These are phyloP conservation scores for Colletotrichum orbiculare DNA, from an alignment of 2,329 filamentous ascomycete genomes.

Conservation along the genomic window DNA sequence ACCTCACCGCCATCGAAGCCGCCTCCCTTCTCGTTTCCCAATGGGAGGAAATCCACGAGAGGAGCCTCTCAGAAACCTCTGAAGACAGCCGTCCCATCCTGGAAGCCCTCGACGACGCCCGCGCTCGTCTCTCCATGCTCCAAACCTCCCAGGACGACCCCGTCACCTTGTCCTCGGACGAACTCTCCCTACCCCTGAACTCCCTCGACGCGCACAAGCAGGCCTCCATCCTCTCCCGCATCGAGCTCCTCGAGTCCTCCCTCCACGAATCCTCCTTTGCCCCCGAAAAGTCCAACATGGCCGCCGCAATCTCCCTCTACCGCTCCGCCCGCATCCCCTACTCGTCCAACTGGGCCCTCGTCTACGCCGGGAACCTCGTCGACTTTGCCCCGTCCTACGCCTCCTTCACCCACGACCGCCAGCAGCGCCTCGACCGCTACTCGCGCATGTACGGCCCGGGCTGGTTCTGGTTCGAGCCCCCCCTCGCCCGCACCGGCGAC, in stretches of 20 bases:
- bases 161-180: neutral
- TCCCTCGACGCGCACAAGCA: slow-evolving; percentile 28
- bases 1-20: slow-evolving; percentile 49
- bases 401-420: slow-evolving; percentile 52
- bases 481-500: slow-evolving; percentile 43
- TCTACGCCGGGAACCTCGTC: slow-evolving; percentile 56
- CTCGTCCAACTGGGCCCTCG: slow-evolving; percentile 52
- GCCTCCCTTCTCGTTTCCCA: slow-evolving; percentile 52
- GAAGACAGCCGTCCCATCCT: slow-evolving; percentile 14
- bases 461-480: slow-evolving; percentile 60
- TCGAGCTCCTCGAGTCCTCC: slow-evolving; percentile 45
- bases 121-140: slow-evolving; percentile 15
- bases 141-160: neutral
- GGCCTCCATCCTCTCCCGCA: slow-evolving; percentile 44
- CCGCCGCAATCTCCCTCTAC: slow-evolving; percentile 55
- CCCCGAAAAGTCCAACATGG: slow-evolving; percentile 54
- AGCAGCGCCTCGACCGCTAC: slow-evolving; percentile 53
- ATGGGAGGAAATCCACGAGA: slow-evolving; percentile 46
- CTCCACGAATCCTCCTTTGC: slow-evolving; percentile 47
- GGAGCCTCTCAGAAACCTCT: slow-evolving; percentile 38
- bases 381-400: slow-evolving; percentile 51
- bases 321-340: slow-evolving; percentile 52
- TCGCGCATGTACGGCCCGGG: slow-evolving; percentile 48
- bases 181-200: neutral
- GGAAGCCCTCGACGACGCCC: slow-evolving; percentile 23